Evolutionary conservation across 495 filamentous ascomycete genomes (phyloP), one percentile per base, ranked within the genome.

Genomic region (Penicillium coffeae): DNA sequence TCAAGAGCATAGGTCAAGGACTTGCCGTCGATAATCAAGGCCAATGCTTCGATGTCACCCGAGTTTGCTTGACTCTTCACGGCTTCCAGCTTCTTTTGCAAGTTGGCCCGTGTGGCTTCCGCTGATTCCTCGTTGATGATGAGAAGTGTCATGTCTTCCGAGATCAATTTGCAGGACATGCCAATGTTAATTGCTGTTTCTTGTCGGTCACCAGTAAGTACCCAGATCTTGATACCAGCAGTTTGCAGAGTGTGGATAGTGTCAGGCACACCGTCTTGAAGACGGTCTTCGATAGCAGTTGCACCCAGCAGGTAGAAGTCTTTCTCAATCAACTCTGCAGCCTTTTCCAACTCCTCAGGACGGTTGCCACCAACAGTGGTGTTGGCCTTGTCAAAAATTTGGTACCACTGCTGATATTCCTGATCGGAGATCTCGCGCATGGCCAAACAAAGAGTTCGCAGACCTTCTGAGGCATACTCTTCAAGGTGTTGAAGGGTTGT

Each of bases 101-200:
- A 65, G 56, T 91, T 96, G 43, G 90, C 84, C 30, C 88, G 73
- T 2, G 94, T 97, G 13, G 81, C 86, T 20, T 71, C 66, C 8
- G 88, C 71, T 21, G 61, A 79, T 43, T 96, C 90, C 61, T 99
- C 92, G 57, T 99, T 99, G 59, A 99, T 77, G 62, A 99, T 95
- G 43, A 99, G 74, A 10, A 99, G 76, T 47, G 91, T 95, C 94
- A 99, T 99, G 53, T 99, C 94, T 65, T 99, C 94, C 39, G 90
- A 95, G 38, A 99, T 90, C 19, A 99, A 78, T 72, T 96, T 97
- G 70, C 94, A 99, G 59, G 89, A 95, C 94, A 99, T 99, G 48
- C 94, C 94, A 58, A 99, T 99, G 61, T 99, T 99, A 73, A 99
- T 99, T 41, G 94, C 94, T 39, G 94, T 99, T 64, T 99, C 94